Evolutionary conservation across 2,329 filamentous ascomycete species (phyloP), one percentile per base, ranked within the genome.

Genomic region (Diplodia intermedia): DNA sequence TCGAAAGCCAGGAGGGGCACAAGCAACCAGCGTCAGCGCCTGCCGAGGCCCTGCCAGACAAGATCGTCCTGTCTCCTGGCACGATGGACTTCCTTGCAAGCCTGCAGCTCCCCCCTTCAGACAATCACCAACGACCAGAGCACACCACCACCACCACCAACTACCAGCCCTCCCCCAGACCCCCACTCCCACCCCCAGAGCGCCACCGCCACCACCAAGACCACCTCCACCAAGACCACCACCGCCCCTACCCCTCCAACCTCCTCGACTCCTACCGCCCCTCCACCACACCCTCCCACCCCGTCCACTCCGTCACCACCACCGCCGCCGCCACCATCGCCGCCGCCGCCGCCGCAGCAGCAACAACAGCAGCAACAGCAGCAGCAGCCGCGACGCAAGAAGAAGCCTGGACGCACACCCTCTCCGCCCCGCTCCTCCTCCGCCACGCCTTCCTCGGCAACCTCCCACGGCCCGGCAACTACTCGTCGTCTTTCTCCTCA

Each of bases 381-480:
- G 14, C 38, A 15, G 40, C 40, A n/a, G 12, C 38, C 14, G 14
- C 38, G 3, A 7, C 2, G 23, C 23, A 6, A 8, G 15, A 6
- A 8, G 15, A 26, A 12, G 20, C 49, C n/a, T 52, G 49, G 49
- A 12, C 20, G n/a, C 49, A 23, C 52, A 54, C 52, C 52, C 53
- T 56, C 53, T 56, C 53, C 53, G 1, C 53, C 53, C 53, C 53
- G 6, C 53, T 56, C 53, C 53, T 56, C 53, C 18, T 36, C 53
- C 14, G 26, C 15, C 53, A 55, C 53, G 31, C 53, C 53, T n/a
- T 55, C 53, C 53, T 20, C 29, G 53, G 26, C 53, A 20, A n/a
- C 53, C 53, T 54, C 23, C 52, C 23, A 4, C 52, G 50, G 2
- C 47, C 49, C 49, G n/a, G n/a, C n/a, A 2, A 26, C 23, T 3